These are phyloP conservation scores for Phanerochaete sordida DNA, from an alignment of 768 basidiomycete genomes.

Conservation along the genomic window DNA sequence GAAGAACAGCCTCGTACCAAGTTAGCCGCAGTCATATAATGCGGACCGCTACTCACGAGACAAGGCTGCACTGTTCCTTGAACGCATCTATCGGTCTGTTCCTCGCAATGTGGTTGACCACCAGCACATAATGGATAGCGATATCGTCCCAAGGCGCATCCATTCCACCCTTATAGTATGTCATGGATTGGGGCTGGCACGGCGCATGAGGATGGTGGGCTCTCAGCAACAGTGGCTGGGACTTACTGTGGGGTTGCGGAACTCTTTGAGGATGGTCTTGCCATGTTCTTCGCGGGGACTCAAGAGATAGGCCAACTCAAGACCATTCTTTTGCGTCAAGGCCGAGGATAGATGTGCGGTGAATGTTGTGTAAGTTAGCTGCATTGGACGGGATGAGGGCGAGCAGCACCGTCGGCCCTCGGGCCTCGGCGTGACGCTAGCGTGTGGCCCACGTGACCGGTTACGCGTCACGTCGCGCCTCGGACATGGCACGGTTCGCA, in stretches of 20 bases:
- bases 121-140: slow-evolving; percentile 76
- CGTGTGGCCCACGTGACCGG: background rate
- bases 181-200: slow-evolving; percentile 27
- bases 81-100: slow-evolving; percentile 71
- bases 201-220: background rate
- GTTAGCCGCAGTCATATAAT: too few relatives aligned
- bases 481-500: background rate
- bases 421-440: too few relatives aligned
- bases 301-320: slow-evolving; percentile 68
- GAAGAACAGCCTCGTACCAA: slow-evolving; percentile 72
- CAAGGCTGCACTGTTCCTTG: slow-evolving; percentile 72
- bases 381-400: background rate
- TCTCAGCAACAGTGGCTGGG: background rate
- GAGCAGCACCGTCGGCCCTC: background rate
- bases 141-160: slow-evolving; percentile 84
- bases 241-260: slow-evolving; percentile 52
- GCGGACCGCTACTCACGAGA: slow-evolving; percentile 76
- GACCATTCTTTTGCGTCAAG: slow-evolving; percentile 60
- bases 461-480: background rate
- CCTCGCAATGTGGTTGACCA: slow-evolving; percentile 66
- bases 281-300: slow-evolving; percentile 76
- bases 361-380: slow-evolving; percentile 53
- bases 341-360: slow-evolving; percentile 59
- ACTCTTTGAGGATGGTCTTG: slow-evolving; percentile 71
- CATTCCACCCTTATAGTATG: slow-evolving; percentile 58